Percentiles rank a stretch among this genome's conserved stretches.
phyloP scores from a whole-genome alignment of 441 rosid species.

The Biscutella laevigata region DNA sequence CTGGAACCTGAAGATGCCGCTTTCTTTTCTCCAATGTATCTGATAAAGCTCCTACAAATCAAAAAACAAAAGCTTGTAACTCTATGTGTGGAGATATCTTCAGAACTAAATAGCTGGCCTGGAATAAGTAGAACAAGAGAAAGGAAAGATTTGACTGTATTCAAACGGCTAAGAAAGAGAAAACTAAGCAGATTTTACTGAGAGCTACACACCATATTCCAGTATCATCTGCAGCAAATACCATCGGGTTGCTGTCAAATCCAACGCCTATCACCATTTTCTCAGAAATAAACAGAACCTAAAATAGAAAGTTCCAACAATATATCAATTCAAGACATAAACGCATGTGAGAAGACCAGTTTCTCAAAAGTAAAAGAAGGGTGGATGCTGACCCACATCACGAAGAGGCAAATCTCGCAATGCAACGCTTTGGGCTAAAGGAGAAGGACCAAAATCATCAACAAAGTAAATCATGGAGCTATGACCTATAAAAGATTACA shows the following conservation, averaged over 20 bases:
- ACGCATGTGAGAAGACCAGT: conserved; percentile 17
- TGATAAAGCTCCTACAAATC: conserved; percentile 63
- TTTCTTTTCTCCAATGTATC: conserved; percentile 80
- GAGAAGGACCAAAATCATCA: conserved; percentile 96
- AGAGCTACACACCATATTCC: conserved; percentile 70
- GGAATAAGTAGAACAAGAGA: background rate
- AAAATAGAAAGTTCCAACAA: conserved; percentile 20
- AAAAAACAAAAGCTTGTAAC: conserved; percentile 16
- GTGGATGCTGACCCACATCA: conserved; percentile 99
- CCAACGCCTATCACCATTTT: conserved; percentile 90
- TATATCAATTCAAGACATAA: conserved; percentile 20
- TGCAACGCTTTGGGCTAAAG: conserved; percentile 84
- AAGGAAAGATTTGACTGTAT: background rate
- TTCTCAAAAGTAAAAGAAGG: conserved; percentile 34
- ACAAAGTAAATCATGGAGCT: conserved; percentile 95
- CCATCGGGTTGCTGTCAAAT: conserved; percentile 87
- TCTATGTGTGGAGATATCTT: background rate
- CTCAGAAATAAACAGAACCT: conserved; percentile 90
- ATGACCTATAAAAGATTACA: conserved; percentile 54
- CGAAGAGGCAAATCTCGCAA: conserved; percentile 94
- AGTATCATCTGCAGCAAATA: conserved; percentile 86
- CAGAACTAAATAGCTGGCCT: background rate
- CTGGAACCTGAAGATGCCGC: conserved; percentile 52
- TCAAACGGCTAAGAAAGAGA: background rate
- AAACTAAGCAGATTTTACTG: background rate